Conservation (phyloP, 2,329 filamentous ascomycete genomes). For the Pseudogymnoascus sp. region DNA sequence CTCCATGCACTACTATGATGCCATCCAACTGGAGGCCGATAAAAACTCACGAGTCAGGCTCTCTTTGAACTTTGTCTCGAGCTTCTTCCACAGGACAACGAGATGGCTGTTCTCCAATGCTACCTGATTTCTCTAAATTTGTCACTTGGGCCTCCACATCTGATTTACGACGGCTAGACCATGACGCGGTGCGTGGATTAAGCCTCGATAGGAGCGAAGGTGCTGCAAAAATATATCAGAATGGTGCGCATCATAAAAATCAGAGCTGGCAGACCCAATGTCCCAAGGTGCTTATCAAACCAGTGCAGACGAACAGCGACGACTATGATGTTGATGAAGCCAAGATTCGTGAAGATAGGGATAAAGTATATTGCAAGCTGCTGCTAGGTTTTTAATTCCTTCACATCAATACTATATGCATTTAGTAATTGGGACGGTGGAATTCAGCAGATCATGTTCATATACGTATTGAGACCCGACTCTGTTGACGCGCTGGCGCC, state of each 20-base stretch:
- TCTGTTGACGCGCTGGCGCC: slow-evolving; percentile 43
- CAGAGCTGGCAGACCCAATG: not conserved
- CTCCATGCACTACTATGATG: not conserved
- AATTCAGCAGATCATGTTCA: slow-evolving; percentile 2
- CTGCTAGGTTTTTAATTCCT: slow-evolving; percentile 34
- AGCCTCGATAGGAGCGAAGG: not conserved
- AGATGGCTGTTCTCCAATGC: not conserved
- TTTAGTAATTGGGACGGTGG: not conserved
- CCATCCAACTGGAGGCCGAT: not conserved
- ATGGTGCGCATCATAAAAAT: not conserved
- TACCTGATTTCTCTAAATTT: not conserved
- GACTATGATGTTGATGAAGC: slow-evolving; percentile 34
- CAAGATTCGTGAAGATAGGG: slow-evolving; percentile 33
- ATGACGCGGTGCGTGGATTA: not conserved
- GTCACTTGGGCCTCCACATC: not conserved
- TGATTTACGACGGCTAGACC: not conserved
- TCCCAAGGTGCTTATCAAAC: slow-evolving; percentile 34
- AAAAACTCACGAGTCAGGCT: not conserved
- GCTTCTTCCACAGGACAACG: not conserved
- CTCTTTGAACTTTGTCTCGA: not conserved
- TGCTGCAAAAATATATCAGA: not conserved
- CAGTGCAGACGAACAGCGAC: slow-evolving; percentile 34
- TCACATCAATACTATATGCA: slow-evolving; percentile 21
- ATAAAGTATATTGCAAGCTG: slow-evolving; percentile 35
- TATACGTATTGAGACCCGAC: slow-evolving; percentile 44